Conservation (phyloP, 257 asterid species). For the Solanum tacnaense region DNA sequence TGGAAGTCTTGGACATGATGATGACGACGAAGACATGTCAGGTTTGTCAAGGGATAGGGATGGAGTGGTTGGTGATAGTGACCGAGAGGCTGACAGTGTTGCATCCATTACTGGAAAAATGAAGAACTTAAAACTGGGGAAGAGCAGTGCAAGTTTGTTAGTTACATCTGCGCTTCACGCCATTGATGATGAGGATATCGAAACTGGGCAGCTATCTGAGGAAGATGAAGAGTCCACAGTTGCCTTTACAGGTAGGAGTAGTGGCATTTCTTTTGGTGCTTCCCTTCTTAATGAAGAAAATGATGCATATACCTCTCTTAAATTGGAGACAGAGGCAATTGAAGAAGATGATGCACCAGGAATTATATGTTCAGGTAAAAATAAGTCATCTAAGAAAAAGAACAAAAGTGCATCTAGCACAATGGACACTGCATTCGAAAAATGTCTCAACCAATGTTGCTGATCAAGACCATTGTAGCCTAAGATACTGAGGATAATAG, state of each 20-base stretch:
- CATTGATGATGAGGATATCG: slow-evolving; percentile 17
- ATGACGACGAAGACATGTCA: slow-evolving; percentile 22
- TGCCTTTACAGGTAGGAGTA: slow-evolving; percentile 44
- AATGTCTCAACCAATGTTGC: slow-evolving; percentile 6
- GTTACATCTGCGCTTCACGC: slow-evolving; percentile 13
- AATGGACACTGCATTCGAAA: slow-evolving; percentile 13
- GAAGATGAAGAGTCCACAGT: slow-evolving; percentile 31
- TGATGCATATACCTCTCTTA: slow-evolving; percentile 28
- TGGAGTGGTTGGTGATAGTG: neutral
- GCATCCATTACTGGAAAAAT: slow-evolving; percentile 22
- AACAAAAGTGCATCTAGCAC: slow-evolving; percentile 21
- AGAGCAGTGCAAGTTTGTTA: slow-evolving; percentile 20
- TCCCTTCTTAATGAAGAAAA: slow-evolving; percentile 13
- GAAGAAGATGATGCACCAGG: slow-evolving; percentile 32
- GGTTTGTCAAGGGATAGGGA: neutral
- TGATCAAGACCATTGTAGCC: slow-evolving; percentile 9
- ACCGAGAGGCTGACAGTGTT: slow-evolving; percentile 12
- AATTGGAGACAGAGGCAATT: slow-evolving; percentile 19
- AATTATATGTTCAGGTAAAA: slow-evolving; percentile 62
- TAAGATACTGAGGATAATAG: slow-evolving; percentile 2
- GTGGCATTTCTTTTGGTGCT: neutral
- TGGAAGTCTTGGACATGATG: slow-evolving; percentile 50
- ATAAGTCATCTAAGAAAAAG: slow-evolving; percentile 79
- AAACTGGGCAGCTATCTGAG: slow-evolving; percentile 29
- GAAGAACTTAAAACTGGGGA: slow-evolving; percentile 25